These are phyloP conservation scores for Parasarocladium wereldwijsianum DNA, from an alignment of 2,329 filamentous ascomycete genomes.

Conservation along the genomic window DNA sequence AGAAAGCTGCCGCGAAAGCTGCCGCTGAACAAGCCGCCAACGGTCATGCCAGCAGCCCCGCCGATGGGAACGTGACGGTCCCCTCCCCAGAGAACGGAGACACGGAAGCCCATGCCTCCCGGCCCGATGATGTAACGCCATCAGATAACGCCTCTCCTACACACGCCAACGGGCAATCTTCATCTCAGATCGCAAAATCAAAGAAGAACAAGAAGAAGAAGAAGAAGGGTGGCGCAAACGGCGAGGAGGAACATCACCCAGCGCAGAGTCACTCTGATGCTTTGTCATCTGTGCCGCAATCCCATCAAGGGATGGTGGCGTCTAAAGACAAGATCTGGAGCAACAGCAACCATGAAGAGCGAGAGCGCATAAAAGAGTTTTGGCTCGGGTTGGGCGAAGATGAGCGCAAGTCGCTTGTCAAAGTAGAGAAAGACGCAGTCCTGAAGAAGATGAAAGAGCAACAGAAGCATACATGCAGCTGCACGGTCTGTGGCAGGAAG, in stretches of 20 bases:
- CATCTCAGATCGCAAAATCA: too few species aligned
- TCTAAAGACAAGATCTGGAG: slow-evolving; percentile 92
- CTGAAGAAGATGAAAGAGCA: slow-evolving; percentile 99
- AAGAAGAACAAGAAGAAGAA: slow-evolving; percentile 58
- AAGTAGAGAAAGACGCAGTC: slow-evolving; percentile 97
- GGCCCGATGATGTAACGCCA: too few species aligned
- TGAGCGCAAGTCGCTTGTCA: slow-evolving; percentile 86
- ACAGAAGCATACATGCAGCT: slow-evolving; percentile 97
- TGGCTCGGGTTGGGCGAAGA: slow-evolving; percentile 92
- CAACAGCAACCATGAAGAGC: slow-evolving; percentile 83
- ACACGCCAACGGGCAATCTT: too few species aligned
- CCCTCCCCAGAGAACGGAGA: too few species aligned
- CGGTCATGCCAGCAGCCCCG: slow-evolving; percentile 21
- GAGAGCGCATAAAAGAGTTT: slow-evolving; percentile 94
- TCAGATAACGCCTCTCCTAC: too few species aligned
- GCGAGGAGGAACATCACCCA: slow-evolving; percentile 4
- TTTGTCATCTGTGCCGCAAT: background rate
- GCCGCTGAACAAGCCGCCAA: slow-evolving; percentile 27
- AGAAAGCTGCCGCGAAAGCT: slow-evolving; percentile 65
- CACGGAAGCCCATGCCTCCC: too few species aligned
- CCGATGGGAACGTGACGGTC: slow-evolving; percentile 10
- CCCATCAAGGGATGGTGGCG: slow-evolving; percentile 23
- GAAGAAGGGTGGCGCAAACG: slow-evolving; percentile 21
- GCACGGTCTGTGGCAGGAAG: slow-evolving; percentile 91
- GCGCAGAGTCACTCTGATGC: background rate